Percentiles rank a stretch among this genome's conserved stretches.
phyloP scores from a whole-genome alignment of 306 rosid species.

The Amphicarpaea edgeworthii region DNA sequence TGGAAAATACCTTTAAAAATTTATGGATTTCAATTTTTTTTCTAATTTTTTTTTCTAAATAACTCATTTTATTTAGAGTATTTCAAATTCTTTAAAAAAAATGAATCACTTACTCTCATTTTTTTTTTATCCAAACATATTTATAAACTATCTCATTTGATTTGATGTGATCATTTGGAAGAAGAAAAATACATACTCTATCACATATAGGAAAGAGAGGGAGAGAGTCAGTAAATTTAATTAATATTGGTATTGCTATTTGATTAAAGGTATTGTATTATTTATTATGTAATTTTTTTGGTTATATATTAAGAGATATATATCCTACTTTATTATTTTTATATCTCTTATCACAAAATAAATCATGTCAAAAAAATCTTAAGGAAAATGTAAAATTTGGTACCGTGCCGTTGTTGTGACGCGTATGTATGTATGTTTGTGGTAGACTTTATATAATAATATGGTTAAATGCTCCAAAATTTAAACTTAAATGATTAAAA shows the following conservation, averaged over 20 bases:
- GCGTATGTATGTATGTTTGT: neutral
- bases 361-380: neutral
- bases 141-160: no score
- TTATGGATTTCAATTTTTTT: no score
- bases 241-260: neutral
- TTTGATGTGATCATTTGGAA: constrained; percentile 2
- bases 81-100: no score
- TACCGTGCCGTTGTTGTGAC: constrained; percentile 27
- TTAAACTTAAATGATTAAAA: no score
- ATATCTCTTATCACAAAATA: neutral
- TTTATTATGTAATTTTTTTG: neutral
- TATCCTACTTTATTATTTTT: neutral
- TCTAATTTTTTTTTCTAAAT: no score
- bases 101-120: no score
- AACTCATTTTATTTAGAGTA: no score
- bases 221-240: neutral
- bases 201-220: neutral
- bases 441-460: no score
- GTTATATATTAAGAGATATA: neutral
- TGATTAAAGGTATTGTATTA: neutral
- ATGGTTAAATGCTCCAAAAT: no score
- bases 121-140: no score
- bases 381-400: neutral
- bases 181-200: neutral
- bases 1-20: no score